These are phyloP conservation scores for Heracleum sosnowskyi DNA, from an alignment of 129 eudicot genomes.

Conservation along the genomic window DNA sequence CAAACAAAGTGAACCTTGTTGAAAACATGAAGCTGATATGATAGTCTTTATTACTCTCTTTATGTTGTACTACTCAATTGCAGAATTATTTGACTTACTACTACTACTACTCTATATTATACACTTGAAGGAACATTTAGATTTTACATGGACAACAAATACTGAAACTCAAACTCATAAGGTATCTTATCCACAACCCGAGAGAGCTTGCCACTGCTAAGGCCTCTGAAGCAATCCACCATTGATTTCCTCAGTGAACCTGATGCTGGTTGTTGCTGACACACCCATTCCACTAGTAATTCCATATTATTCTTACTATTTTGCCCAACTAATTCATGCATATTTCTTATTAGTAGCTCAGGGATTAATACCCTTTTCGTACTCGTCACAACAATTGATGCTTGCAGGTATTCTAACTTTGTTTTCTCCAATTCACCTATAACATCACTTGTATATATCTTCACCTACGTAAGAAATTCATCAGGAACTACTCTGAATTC, in stretches of 20 bases:
- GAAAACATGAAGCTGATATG: neutral
- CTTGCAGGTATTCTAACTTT: conserved; percentile 79
- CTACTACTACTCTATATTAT: neutral
- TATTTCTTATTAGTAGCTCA: conserved; percentile 59
- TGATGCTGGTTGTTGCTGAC: conserved; percentile 78
- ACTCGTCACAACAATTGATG: conserved; percentile 60
- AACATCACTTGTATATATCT: conserved; percentile 77
- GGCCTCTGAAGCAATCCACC: conserved; percentile 78
- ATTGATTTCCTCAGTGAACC: conserved; percentile 86
- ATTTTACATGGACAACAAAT: conserved; percentile 46
- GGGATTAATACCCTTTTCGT: conserved; percentile 70
- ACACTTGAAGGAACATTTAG: neutral
- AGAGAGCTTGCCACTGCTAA: conserved; percentile 36
- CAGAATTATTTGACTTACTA: neutral
- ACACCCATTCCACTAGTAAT: conserved; percentile 71
- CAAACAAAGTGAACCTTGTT: neutral
- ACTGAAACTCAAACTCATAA: conserved; percentile 83
- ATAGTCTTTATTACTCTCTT: too few relatives aligned
- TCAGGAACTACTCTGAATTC: too few relatives aligned
- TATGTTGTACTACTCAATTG: too few relatives aligned
- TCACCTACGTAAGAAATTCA: conserved; percentile 31
- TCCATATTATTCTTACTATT: conserved; percentile 29
- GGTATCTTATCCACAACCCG: conserved; percentile 66
- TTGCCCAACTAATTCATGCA: conserved; percentile 48
- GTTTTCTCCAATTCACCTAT: conserved; percentile 63